These are phyloP conservation scores for Colletotrichum higginsianum DNA, from an alignment of 2,329 filamentous ascomycete genomes.

Conservation along the genomic window DNA sequence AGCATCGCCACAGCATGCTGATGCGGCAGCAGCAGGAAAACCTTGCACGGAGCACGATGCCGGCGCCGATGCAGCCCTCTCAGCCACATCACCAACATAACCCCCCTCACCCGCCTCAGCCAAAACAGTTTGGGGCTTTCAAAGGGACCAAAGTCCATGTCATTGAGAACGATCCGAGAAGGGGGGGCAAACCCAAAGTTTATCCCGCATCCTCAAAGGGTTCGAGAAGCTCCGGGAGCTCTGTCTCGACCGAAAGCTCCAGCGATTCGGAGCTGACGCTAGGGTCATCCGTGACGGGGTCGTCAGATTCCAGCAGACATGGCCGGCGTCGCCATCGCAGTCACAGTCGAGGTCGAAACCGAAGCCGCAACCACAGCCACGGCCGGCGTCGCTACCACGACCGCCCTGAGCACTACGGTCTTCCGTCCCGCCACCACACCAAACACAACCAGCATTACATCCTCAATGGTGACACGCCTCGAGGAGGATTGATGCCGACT, in stretches of 20 bases:
- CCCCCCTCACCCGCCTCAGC: background rate
- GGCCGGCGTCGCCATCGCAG: conserved; percentile 11
- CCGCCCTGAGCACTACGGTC: conserved; percentile 43
- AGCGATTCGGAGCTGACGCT: conserved; percentile 40
- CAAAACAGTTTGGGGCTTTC: background rate
- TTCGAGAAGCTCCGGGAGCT: conserved; percentile 42
- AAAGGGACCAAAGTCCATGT: conserved; percentile 26
- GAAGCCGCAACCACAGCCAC: conserved; percentile 32
- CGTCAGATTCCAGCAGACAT: conserved; percentile 33
- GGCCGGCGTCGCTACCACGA: conserved; percentile 36
- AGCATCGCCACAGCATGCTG: background rate
- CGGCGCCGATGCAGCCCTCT: conserved; percentile 5
- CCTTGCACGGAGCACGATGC: conserved; percentile 16
- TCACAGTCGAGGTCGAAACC: conserved; percentile 22
- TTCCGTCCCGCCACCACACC: conserved; percentile 30
- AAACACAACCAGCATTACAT: conserved; percentile 28
- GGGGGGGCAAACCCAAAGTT: conserved; percentile 26
- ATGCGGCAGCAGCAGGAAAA: conserved; percentile 19
- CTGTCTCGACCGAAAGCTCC: conserved; percentile 16
- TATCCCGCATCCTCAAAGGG: conserved; percentile 29
- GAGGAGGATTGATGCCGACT: conserved; percentile 2
- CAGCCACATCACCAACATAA: background rate
- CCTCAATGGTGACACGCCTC: conserved; percentile 15
- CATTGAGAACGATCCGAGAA: conserved; percentile 26
- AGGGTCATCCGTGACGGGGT: conserved; percentile 43